Base-by-base conservation (phyloP, 495 filamentous ascomycete genomes). In the Lasiosphaeria hispida region DNA sequence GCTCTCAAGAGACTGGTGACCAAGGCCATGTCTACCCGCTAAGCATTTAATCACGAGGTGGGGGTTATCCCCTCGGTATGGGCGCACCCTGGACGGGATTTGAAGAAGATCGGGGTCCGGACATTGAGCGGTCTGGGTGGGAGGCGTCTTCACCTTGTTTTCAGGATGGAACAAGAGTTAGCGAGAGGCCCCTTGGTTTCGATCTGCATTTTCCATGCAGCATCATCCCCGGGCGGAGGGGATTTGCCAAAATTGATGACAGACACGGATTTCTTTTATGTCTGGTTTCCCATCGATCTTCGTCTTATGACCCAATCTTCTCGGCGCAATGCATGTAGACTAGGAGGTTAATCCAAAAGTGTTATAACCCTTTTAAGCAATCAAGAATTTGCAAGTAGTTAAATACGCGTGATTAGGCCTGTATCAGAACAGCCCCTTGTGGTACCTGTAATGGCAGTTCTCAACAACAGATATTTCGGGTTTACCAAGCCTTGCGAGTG, bases 1-100 rank as follows among this genome's bases (percentile, higher is more conserved):
- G 94, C 92, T 55, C 83, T 99, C 49, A 99, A 99, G 92, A 81
- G 94, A 68, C 80, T 96, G 61, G 92, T 99, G 55, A 99, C 94
- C 70, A 97, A 97, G 84, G 93, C 92, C 64, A 94, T 94, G 89
- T 81, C 89, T 57, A 91, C 90, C 63, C 85, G 90, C 73, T 94
- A 89, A 84, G 49, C 55, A 39, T 62, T 65, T 57, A 56, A 60
- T 66, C 64, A 57, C 53, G 60, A 61, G 66, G 68, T 65, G 63
- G 41, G 64, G 59, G 65, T 69, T 69, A 64, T 60, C 66, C 64
- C 62, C 62, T 64, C 60, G 63, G 63, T 49, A 67, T 57, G 70
- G 72, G 59, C 62, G 66, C 41, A 35, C 2, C 17, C 15, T 19
- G 36, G 49, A 37, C 15, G 15, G 36, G 49, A 52, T 59, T 64